Conservation (phyloP, 495 filamentous ascomycete genomes). For the Letharia columbiana region DNA sequence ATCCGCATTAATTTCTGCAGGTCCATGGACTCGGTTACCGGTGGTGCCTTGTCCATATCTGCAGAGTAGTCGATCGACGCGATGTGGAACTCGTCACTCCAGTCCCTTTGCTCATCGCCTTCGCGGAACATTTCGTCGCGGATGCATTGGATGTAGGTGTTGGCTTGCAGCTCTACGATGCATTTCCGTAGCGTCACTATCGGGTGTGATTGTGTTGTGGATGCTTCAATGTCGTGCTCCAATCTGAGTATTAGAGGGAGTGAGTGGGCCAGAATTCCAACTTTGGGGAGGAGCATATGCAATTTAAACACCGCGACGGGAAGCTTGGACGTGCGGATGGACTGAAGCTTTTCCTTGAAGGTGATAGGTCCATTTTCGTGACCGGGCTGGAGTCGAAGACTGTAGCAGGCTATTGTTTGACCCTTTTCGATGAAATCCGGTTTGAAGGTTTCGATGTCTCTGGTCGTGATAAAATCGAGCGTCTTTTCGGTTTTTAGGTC, state of each 20-base stretch:
- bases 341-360: conserved; percentile 5
- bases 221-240: conserved; percentile 4
- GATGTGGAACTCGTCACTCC: not conserved
- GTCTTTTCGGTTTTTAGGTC: not conserved
- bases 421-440: not conserved
- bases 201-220: not conserved
- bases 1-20: conserved; percentile 2
- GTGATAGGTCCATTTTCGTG: conserved; percentile 5
- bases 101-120: conserved; percentile 7
- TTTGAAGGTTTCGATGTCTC: conserved; percentile 2
- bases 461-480: not conserved
- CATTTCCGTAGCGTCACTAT: not conserved
- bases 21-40: conserved; percentile 9
- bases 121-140: conserved; percentile 6
- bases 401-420: not conserved
- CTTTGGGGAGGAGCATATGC: conserved; percentile 3
- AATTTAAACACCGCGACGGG: conserved; percentile 3
- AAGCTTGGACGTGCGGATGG: conserved; percentile 1
- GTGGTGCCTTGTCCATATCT: conserved; percentile 8
- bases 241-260: conserved; percentile 2
- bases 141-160: conserved; percentile 15
- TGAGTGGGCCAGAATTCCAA: not conserved
- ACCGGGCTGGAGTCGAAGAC: conserved; percentile 3
- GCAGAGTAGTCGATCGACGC: conserved; percentile 5
- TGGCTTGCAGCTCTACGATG: not conserved